Evolutionary conservation across 768 basidiomycete species (phyloP), one percentile per base, ranked within the genome.

Genomic region (Ramaria rubella): DNA sequence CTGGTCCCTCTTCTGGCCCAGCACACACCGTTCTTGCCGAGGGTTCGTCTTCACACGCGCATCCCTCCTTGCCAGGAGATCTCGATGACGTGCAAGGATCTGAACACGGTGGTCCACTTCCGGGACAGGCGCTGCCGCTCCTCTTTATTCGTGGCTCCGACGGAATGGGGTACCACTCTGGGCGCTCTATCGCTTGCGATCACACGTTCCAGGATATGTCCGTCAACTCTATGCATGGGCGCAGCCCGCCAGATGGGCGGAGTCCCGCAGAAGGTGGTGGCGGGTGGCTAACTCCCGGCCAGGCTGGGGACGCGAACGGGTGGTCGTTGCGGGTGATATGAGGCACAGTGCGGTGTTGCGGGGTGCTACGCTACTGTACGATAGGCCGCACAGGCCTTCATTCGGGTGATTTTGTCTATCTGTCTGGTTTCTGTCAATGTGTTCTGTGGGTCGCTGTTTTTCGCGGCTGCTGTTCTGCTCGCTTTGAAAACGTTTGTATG

Each of bases 141-240:
- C 68, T 93, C 36, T 92, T 93, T 66, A 90, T 93, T 57, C 82
- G 90, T 30, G 75, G 85, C 15, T 80, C 75, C 40, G 90, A 93
- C 63, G 89, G 91, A n/a, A 83, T 92, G 29, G 90, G 90, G 4
- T 93, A 91, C 68, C 88, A 91, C 67, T 91, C 91, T 21, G 90
- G 90, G 34, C 81, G 89, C 60, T 87, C 86, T 42, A 82, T 93
- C 57, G 79, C 87, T 17, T 88, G 87, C 66, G 90, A 92, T 67
- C 87, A 87, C 64, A 79, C 87, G 17, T 87, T 89, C 69, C 82
- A 85, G 63, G 69, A 75, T 15, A 73, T 90, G n/a, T n/a, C n/a
- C n/a, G n/a, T n/a, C 49, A 74, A 75, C 30, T 74, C 70, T 24
- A 77, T 83, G 64, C 21, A 61, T 68, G 19, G 65, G 4, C 77